Percentiles rank a stretch among this genome's conserved stretches.
These are phyloP conservation scores for Fraxinus paxiana DNA, from an alignment of 305 asterid genomes.

Conservation along the genomic window DNA sequence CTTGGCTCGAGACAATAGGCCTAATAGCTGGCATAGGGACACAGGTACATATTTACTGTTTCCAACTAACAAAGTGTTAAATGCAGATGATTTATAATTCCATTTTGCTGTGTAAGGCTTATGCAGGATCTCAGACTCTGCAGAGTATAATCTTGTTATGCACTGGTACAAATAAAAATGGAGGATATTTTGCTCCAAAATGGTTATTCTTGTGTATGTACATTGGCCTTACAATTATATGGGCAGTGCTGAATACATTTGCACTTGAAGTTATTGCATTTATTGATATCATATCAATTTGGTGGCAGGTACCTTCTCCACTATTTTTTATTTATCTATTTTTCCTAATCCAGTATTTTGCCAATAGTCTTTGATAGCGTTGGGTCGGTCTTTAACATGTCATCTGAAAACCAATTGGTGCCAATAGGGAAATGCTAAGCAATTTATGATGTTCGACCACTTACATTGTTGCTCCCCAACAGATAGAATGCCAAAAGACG, in stretches of 20 bases:
- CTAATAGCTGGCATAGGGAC: slow-evolving; percentile 43
- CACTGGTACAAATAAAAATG: slow-evolving; percentile 35
- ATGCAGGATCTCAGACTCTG: slow-evolving; percentile 39
- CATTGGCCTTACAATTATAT: slow-evolving; percentile 30
- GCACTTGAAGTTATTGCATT: slow-evolving; percentile 36
- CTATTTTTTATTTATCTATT: background rate
- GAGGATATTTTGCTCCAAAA: slow-evolving; percentile 40
- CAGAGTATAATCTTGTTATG: slow-evolving; percentile 36
- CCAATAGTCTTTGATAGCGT: background rate
- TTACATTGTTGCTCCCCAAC: background rate
- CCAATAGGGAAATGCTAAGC: background rate
- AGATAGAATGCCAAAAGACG: background rate
- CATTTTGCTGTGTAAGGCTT: slow-evolving; percentile 21
- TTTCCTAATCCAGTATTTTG: background rate
- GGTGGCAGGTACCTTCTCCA: slow-evolving; percentile 40
- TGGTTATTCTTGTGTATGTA: slow-evolving; percentile 39
- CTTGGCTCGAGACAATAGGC: slow-evolving; percentile 50
- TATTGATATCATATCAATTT: slow-evolving; percentile 36
- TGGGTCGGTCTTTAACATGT: background rate
- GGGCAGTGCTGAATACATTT: slow-evolving; percentile 43
- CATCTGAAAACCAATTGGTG: background rate
- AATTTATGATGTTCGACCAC: background rate
- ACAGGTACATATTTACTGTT: slow-evolving; percentile 24
- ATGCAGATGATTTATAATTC: background rate
- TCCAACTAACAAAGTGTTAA: background rate